A percentile compares a stretch with the other conserved stretches of the same genome.
These are phyloP conservation scores for Chrysosporium keratinophilum DNA, from an alignment of 2,329 filamentous ascomycete genomes.

Conservation along the genomic window DNA sequence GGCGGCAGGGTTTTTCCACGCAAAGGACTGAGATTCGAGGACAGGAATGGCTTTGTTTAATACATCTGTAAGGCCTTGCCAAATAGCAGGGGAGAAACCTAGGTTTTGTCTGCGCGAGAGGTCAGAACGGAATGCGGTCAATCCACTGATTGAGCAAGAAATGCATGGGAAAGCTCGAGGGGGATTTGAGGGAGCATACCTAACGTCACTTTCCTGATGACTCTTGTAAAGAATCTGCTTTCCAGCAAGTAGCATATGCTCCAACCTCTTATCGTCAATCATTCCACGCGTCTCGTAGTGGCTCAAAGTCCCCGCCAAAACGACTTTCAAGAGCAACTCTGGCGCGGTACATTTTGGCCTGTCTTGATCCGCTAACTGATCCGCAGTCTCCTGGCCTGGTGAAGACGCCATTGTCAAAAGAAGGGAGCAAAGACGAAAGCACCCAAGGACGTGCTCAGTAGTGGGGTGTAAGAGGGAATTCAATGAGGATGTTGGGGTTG, in stretches of 20 bases:
- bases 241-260: conserved; percentile 47
- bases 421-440: background rate
- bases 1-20: conserved; percentile 46
- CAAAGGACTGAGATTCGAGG: conserved; percentile 52
- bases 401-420: conserved; percentile 23
- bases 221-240: conserved; percentile 52
- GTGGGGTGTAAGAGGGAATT: too few relatives aligned
- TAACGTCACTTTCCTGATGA: conserved; percentile 46
- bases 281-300: conserved; percentile 53
- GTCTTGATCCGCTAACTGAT: conserved; percentile 21
- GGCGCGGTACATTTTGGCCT: conserved; percentile 37
- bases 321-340: conserved; percentile 40
- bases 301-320: conserved; percentile 40
- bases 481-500: too few relatives aligned
- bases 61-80: conserved; percentile 49
- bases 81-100: conserved; percentile 47
- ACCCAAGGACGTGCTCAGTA: too few relatives aligned
- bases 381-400: conserved; percentile 16
- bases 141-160: background rate
- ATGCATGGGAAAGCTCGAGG: background rate
- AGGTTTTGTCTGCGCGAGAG: conserved; percentile 41
- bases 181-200: conserved; percentile 29
- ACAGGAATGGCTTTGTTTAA: conserved; percentile 51
- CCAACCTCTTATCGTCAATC: conserved; percentile 49
- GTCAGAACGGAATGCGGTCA: background rate